Conservation (phyloP, 1,284 basidiomycete genomes). For the Cutaneotrichosporon sp. region DNA sequence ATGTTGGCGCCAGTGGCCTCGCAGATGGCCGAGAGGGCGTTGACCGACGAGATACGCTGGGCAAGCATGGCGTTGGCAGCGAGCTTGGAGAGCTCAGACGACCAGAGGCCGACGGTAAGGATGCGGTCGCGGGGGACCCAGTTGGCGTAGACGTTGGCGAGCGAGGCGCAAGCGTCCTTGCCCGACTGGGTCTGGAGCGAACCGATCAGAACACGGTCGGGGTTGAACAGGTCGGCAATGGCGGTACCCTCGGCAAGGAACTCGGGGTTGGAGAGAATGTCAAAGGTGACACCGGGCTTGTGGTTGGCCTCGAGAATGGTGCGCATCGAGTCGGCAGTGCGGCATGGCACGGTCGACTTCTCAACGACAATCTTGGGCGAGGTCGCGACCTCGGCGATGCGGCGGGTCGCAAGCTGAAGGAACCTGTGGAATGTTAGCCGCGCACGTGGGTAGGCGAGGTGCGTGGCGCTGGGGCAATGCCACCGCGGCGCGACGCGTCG, state of each 20-base stretch:
- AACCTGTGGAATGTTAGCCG: constrained; percentile 57
- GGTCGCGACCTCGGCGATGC: constrained; percentile 84
- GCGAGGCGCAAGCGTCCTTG: constrained; percentile 67
- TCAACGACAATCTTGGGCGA: constrained; percentile 98
- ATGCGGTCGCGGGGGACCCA: constrained; percentile 86
- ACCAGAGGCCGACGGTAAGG: constrained; percentile 95
- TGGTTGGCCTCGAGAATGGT: constrained; percentile 98
- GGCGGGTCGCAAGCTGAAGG: constrained; percentile 91
- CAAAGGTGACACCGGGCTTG: constrained; percentile 81
- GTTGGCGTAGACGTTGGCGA: constrained; percentile 81
- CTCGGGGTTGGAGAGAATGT: constrained; percentile 97
- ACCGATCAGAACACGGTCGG: constrained; percentile 95
- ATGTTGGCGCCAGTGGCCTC: constrained; percentile 99
- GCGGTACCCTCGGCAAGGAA: constrained; percentile 98
- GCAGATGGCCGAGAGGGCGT: constrained; percentile 96
- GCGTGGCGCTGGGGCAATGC: background rate
- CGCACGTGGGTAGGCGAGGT: constrained; percentile 10
- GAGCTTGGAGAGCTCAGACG: constrained; percentile 95
- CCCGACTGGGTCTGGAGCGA: constrained; percentile 85
- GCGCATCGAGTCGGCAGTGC: constrained; percentile 95
- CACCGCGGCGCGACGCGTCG: too few species aligned
- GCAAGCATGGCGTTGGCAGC: constrained; percentile 99
- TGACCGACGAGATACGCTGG: constrained; percentile 95
- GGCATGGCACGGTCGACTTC: constrained; percentile 97
- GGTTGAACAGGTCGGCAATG: constrained; percentile 76